These are phyloP conservation scores for Kwoniella dendrophila DNA, from an alignment of 768 basidiomycete genomes.

Conservation along the genomic window DNA sequence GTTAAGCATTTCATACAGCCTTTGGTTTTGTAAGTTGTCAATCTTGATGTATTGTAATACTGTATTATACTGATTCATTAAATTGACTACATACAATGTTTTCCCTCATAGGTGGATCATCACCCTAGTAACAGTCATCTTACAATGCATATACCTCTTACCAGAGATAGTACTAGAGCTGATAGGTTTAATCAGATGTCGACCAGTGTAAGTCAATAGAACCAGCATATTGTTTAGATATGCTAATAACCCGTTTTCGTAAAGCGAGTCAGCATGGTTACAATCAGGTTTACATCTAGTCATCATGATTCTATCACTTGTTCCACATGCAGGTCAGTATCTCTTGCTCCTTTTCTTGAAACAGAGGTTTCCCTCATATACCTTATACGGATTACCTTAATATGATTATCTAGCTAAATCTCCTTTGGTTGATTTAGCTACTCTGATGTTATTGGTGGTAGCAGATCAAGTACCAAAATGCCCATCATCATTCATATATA, in stretches of 20 bases:
- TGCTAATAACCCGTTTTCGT: not conserved
- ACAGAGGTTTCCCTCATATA: not conserved
- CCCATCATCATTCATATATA: slow-evolving; percentile 15
- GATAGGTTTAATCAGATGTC: slow-evolving; percentile 15
- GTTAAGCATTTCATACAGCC: slow-evolving; percentile 20
- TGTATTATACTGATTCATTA: not conserved
- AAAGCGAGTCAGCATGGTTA: slow-evolving; percentile 18
- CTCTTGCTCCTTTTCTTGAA: not conserved
- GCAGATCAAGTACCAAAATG: slow-evolving; percentile 16
- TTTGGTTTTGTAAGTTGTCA: slow-evolving; percentile 19
- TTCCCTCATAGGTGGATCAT: slow-evolving; percentile 21
- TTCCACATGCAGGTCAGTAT: slow-evolving; percentile 13
- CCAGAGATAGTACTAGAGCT: slow-evolving; percentile 15
- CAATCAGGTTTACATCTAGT: slow-evolving; percentile 18
- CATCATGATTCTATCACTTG: slow-evolving; percentile 15
- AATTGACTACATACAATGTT: no score
- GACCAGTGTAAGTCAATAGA: slow-evolving; percentile 14
- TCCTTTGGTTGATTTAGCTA: not conserved
- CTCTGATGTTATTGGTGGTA: slow-evolving; percentile 10
- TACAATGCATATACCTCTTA: slow-evolving; percentile 18
- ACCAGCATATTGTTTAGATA: not conserved
- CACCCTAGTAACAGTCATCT: slow-evolving; percentile 1
- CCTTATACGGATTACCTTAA: not conserved
- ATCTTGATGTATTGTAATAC: not conserved
- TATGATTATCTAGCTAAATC: not conserved